Base-by-base conservation (phyloP, 2,329 filamentous ascomycete genomes). In the Aspergillus tamarii region DNA sequence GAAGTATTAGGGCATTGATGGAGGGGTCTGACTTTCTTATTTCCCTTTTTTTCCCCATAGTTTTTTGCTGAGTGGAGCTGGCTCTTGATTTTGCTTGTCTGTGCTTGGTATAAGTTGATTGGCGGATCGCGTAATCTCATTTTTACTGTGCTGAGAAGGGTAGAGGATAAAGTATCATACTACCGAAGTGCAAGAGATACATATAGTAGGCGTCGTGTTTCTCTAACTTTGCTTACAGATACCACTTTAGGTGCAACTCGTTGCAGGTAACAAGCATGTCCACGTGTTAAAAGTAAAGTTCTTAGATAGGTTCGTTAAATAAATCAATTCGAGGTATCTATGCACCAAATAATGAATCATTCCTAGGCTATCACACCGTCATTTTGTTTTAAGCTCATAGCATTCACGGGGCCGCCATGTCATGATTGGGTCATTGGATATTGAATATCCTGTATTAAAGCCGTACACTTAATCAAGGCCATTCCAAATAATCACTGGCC, bases 401-500 rank as follows among this genome's bases (percentile, higher is more conserved):
- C n/a, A 46, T 23, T 23, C 16, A n/a, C 7, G 12, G n/a, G 12
- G 12, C 2, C 2, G 21, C 34, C 28, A 52, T 52, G 11, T 52
- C 26, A 52, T n/a, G 28, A 19, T 23, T 21, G 16, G 26, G 23
- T 26, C 23, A 30, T 50, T 26, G 23, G 8, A 30, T 28, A 50
- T n/a, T 12, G 23, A 11, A 28, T 5, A 48, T 3, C 23, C 8
- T 26, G 28, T 21, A 36, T 2, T 19, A 21, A 12, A n/a, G 19
- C 19, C 8, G 39, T 9, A 9, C 39, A n/a, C 8, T 41, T 19
- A 41, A 41, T 4, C 39, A 41, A 12, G 4, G 19, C 4, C 9
- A 34, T 34, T 4, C 11, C 10, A 23, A 8, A 39, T 30, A 55
- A 59, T 60, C 64, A 69, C 53, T 75, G 72, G 36, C 71, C 72